These are phyloP conservation scores for Tilletia caries DNA, from an alignment of 1,284 basidiomycete genomes.

Conservation along the genomic window DNA sequence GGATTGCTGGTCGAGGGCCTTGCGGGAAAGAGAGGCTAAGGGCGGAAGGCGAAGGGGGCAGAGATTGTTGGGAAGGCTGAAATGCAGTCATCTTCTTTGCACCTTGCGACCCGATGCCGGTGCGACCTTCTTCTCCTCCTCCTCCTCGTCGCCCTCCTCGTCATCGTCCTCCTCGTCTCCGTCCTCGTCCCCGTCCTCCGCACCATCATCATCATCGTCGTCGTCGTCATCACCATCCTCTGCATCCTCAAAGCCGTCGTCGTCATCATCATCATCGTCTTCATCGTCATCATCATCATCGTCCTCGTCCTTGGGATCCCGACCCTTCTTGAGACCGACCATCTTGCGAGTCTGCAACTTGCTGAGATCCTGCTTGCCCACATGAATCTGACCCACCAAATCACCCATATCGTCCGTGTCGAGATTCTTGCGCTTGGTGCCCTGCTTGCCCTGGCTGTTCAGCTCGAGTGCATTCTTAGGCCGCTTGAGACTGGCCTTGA, in stretches of 20 bases:
- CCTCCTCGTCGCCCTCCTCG: conserved; percentile 23
- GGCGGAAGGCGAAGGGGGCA: neutral
- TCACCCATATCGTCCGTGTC: conserved; percentile 99
- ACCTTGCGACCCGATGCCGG: conserved; percentile 10
- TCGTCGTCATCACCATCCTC: conserved; percentile 21
- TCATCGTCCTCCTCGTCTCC: conserved; percentile 25
- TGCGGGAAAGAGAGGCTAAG: too few relatives aligned
- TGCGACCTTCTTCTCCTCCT: conserved; percentile 20
- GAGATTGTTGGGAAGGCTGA: neutral
- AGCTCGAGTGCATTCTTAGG: conserved; percentile 75
- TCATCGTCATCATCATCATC: conserved; percentile 31
- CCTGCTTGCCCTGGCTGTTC: conserved; percentile 64
- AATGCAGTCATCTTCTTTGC: conserved; percentile 10
- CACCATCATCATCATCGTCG: conserved; percentile 25
- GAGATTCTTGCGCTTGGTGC: conserved; percentile 72
- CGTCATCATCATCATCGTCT: conserved; percentile 28
- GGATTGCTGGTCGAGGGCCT: too few relatives aligned
- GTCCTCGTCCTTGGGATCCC: conserved; percentile 23
- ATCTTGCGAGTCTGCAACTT: conserved; percentile 86
- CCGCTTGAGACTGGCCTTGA: conserved; percentile 74
- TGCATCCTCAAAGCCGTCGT: conserved; percentile 20
- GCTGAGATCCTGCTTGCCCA: conserved; percentile 81
- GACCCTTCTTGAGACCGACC: conserved; percentile 71
- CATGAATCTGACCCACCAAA: conserved; percentile 80
- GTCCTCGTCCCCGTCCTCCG: conserved; percentile 22